A percentile compares a stretch with the other conserved stretches of the same genome.
These are phyloP conservation scores for Zalerion maritima DNA, from an alignment of 495 filamentous ascomycete species.

Conservation along the genomic window DNA sequence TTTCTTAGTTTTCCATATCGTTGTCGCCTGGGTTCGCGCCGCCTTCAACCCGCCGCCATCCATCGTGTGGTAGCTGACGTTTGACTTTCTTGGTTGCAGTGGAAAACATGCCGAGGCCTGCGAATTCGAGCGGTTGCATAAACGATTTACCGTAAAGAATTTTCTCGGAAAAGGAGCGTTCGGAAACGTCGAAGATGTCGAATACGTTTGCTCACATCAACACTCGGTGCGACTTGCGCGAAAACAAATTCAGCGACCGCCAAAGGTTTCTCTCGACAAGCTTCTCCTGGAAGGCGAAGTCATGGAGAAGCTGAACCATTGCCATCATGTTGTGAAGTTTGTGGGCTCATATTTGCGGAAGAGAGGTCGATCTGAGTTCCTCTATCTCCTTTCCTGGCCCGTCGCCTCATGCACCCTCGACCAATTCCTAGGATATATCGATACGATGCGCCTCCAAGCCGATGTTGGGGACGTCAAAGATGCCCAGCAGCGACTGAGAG, in stretches of 20 bases:
- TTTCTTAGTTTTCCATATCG: no score
- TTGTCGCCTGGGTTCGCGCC: no score
- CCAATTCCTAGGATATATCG: conserved; percentile 22
- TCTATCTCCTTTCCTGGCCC: conserved; percentile 28
- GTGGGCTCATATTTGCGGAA: conserved; percentile 24
- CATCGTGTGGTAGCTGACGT: no score
- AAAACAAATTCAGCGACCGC: conserved; percentile 15
- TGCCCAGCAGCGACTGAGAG: conserved; percentile 11
- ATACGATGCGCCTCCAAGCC: conserved; percentile 14
- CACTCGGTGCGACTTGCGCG: conserved; percentile 18
- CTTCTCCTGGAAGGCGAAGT: conserved; percentile 26
- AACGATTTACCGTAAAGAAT: conserved; percentile 13
- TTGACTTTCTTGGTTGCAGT: no score
- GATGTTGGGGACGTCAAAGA: conserved; percentile 18
- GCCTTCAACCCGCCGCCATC: no score
- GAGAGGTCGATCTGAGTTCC: conserved; percentile 9
- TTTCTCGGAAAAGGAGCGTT: conserved; percentile 17
- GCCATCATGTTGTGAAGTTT: conserved; percentile 25
- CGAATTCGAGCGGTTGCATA: conserved; percentile 19
- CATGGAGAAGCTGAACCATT: conserved; percentile 27
- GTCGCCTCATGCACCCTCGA: conserved; percentile 27
- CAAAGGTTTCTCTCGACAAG: conserved; percentile 11
- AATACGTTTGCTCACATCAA: no score
- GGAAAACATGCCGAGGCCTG: no score
- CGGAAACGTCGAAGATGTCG: conserved; percentile 23